phyloP scores from a whole-genome alignment of 2,329 filamentous ascomycete genomes.

The Aspergillus costaricaensis region DNA sequence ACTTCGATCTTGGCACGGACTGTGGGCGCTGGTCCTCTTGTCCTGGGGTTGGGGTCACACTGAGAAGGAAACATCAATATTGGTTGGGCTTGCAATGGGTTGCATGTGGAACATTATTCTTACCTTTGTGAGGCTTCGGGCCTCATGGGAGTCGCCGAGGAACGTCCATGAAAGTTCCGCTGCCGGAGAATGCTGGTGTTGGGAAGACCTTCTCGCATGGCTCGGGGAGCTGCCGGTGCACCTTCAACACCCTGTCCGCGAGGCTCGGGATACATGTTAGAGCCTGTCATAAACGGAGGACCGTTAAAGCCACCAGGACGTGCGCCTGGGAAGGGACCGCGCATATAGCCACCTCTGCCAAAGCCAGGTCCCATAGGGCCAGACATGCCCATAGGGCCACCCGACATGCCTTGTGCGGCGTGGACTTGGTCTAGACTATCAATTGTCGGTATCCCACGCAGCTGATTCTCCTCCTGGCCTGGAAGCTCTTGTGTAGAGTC shows the following conservation, averaged over 20 bases:
- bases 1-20: slow-evolving; percentile 30
- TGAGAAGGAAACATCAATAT: slow-evolving; percentile 18
- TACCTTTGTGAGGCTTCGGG: slow-evolving; percentile 35
- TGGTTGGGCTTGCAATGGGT: slow-evolving; percentile 6
- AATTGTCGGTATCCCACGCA: slow-evolving; percentile 35
- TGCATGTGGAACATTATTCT: slow-evolving; percentile 1
- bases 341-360: slow-evolving; percentile 46
- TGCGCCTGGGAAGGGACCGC: slow-evolving; percentile 49
- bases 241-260: slow-evolving; percentile 62
- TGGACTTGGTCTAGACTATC: slow-evolving; percentile 34
- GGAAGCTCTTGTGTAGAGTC: slow-evolving; percentile 17
- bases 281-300: slow-evolving; percentile 31
- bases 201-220: slow-evolving; percentile 85
- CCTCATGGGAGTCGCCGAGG: slow-evolving; percentile 22
- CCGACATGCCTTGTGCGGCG: slow-evolving; percentile 28
- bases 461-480: slow-evolving; percentile 23
- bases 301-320: slow-evolving; percentile 40
- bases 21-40: slow-evolving; percentile 35
- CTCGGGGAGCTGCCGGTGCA: slow-evolving; percentile 90
- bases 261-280: slow-evolving; percentile 38
- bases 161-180: slow-evolving; percentile 51
- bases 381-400: slow-evolving; percentile 32
- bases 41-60: slow-evolving; percentile 34
- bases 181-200: slow-evolving; percentile 74
- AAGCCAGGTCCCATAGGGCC: slow-evolving; percentile 33